phyloP scores from a whole-genome alignment of 345 rosid genomes.

The Aethionema arabicum region DNA sequence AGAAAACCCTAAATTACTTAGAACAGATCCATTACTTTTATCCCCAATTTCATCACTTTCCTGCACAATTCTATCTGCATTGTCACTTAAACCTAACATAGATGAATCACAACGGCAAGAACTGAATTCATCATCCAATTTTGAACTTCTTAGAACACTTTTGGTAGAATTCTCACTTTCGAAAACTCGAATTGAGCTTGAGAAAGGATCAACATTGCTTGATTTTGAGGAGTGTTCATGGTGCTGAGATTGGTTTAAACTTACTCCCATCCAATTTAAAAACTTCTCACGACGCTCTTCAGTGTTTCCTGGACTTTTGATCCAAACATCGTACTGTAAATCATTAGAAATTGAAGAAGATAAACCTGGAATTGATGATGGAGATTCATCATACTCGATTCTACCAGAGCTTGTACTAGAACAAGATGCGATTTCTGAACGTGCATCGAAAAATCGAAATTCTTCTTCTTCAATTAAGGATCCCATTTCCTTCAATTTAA shows the following conservation, averaged over 20 bases:
- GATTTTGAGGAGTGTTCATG: constrained; percentile 3
- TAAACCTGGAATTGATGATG: background rate
- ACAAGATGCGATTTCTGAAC: constrained; percentile 53
- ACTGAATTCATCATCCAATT: constrained; percentile 53
- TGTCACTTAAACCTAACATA: constrained; percentile 29
- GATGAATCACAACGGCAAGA: constrained; percentile 47
- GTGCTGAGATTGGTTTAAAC: constrained; percentile 3
- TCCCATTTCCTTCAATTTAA: constrained; percentile 51
- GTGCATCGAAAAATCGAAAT: constrained; percentile 68
- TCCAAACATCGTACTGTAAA: constrained; percentile 63
- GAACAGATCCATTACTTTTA: constrained; percentile 44
- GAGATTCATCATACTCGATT: constrained; percentile 13
- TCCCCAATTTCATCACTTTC: constrained; percentile 26
- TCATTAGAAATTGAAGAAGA: constrained; percentile 19
- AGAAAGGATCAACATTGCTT: constrained; percentile 32
- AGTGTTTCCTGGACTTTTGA: constrained; percentile 54
- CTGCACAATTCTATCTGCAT: constrained; percentile 21
- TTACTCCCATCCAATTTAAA: constrained; percentile 57
- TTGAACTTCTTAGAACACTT: constrained; percentile 47
- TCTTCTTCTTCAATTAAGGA: constrained; percentile 60
- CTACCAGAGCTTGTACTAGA: constrained; percentile 24
- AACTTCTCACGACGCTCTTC: constrained; percentile 58
- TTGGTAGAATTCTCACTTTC: constrained; percentile 29
- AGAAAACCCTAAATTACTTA: constrained; percentile 43
- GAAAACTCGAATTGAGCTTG: background rate